A percentile compares a stretch with the other conserved stretches of the same genome.
These are phyloP conservation scores for Podila clonocystis DNA, from an alignment of 192 early-diverging fungal species.

Conservation along the genomic window DNA sequence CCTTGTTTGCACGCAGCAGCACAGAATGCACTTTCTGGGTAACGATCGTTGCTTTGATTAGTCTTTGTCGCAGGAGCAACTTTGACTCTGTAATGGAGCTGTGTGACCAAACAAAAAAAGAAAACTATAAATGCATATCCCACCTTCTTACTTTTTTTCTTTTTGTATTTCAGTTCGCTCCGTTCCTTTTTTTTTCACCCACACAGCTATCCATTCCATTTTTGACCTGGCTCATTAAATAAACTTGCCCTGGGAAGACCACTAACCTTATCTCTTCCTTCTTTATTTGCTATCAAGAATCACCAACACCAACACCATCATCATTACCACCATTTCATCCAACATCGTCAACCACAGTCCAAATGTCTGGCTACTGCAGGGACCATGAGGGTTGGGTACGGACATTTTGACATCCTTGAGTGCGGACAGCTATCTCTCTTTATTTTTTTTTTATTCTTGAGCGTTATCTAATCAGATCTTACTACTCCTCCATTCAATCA, in stretches of 20 bases:
- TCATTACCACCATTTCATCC: not conserved
- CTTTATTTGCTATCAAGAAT: not conserved
- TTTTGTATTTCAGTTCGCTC: too few species aligned
- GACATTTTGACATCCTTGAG: too few species aligned
- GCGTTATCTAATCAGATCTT: not conserved
- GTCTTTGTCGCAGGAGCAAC: too few species aligned
- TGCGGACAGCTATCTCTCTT: not conserved
- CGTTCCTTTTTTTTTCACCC: too few species aligned
- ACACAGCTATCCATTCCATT: too few species aligned
- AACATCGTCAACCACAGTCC: not conserved
- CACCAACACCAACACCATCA: not conserved
- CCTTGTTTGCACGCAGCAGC: too few species aligned
- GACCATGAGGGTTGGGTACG: constrained; percentile 4
- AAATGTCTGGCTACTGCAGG: constrained; percentile 1
- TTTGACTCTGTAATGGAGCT: not conserved
- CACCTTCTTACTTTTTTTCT: not conserved
- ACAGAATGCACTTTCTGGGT: too few species aligned
- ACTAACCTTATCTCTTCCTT: too few species aligned
- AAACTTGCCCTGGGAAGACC: too few species aligned
- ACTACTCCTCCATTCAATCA: not conserved
- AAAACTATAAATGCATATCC: not conserved
- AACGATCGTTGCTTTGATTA: too few species aligned
- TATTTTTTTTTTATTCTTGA: too few species aligned
- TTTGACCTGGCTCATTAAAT: too few species aligned
- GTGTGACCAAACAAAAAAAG: not conserved